A percentile compares a stretch with the other conserved stretches of the same genome.
Conservation (phyloP, 495 filamentous ascomycete species). For the Astrothelium macrocarpum region DNA sequence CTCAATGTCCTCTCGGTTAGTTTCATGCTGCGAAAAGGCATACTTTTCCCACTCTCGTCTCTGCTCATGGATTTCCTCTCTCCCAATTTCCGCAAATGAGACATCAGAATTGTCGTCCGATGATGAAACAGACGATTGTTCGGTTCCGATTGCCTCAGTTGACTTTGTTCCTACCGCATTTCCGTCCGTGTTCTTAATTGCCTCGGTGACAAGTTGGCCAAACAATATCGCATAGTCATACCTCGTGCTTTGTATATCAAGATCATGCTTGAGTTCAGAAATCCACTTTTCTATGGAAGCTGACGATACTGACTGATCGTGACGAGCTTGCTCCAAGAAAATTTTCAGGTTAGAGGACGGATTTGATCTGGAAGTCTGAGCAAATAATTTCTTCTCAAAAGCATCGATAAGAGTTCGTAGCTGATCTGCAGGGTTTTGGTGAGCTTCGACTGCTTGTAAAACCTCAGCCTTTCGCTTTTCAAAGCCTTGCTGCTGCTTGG, state of each 20-base stretch:
- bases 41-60: slow-evolving; percentile 46
- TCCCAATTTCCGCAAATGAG: slow-evolving; percentile 33
- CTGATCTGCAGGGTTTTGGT: background rate
- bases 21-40: slow-evolving; percentile 42
- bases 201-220: slow-evolving; percentile 24
- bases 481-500: slow-evolving; percentile 16
- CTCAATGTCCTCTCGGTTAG: slow-evolving; percentile 20
- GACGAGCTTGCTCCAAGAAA: slow-evolving; percentile 36
- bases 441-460: slow-evolving; percentile 9
- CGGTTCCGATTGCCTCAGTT: slow-evolving; percentile 11
- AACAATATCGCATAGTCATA: slow-evolving; percentile 26
- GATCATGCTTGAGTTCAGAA: slow-evolving; percentile 15
- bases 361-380: slow-evolving; percentile 11
- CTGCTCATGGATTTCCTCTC: slow-evolving; percentile 43
- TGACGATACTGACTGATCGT: slow-evolving; percentile 35
- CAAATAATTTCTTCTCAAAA: slow-evolving; percentile 2
- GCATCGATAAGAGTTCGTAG: background rate
- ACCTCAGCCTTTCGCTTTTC: slow-evolving; percentile 14
- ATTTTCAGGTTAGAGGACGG: slow-evolving; percentile 27
- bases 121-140: slow-evolving; percentile 8
- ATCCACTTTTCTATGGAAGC: slow-evolving; percentile 24
- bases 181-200: slow-evolving; percentile 18
- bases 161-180: slow-evolving; percentile 3
- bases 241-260: slow-evolving; percentile 24
- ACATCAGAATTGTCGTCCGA: slow-evolving; percentile 2